Evolutionary conservation across 306 rosid species (phyloP).

Genomic region (Malus fusca): DNA sequence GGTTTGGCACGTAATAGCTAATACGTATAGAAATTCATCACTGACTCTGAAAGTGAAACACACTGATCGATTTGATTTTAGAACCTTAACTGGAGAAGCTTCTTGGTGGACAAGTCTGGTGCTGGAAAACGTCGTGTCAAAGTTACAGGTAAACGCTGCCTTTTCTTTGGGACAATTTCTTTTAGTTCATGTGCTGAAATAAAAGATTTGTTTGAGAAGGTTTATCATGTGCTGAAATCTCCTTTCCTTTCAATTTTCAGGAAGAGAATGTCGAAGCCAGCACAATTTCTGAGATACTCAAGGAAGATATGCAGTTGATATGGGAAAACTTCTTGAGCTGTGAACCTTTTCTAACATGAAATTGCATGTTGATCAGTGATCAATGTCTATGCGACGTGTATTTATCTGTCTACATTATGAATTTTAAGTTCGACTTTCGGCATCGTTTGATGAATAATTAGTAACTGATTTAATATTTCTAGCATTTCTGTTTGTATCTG

Average conservation of each 20-base stretch:
- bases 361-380: neutral
- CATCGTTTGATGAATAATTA: neutral
- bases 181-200: neutral
- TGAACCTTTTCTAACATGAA: slow-evolving; percentile 24
- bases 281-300: slow-evolving; percentile 34
- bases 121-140: slow-evolving; percentile 25
- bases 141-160: slow-evolving; percentile 20
- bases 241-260: slow-evolving; percentile 12
- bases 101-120: slow-evolving; percentile 26
- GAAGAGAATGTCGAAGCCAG: slow-evolving; percentile 14
- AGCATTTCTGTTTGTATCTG: neutral
- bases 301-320: slow-evolving; percentile 32
- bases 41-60: slow-evolving; percentile 34
- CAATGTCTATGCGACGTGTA: neutral
- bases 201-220: too few species aligned
- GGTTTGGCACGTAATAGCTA: slow-evolving; percentile 29
- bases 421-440: neutral
- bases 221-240: neutral
- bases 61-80: slow-evolving; percentile 39
- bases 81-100: slow-evolving; percentile 30
- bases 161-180: neutral
- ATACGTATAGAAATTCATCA: slow-evolving; percentile 21
- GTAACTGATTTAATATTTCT: neutral
- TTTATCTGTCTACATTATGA: neutral
- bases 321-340: slow-evolving; percentile 31